Conservation (phyloP, 164 flowering plant genomes). For the Amborella trichopoda region DNA sequence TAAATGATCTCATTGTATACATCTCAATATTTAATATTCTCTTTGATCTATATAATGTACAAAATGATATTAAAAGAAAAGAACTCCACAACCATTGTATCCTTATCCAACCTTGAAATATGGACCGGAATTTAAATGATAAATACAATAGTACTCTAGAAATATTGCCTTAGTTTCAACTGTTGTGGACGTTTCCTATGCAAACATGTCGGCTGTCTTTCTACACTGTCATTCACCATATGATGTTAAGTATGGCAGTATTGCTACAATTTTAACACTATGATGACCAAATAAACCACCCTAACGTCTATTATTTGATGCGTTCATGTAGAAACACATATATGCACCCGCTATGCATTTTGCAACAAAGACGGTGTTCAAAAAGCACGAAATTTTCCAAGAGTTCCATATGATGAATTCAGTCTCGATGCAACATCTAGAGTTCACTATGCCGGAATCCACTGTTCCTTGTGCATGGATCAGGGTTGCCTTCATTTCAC, state of each 20-base stretch:
- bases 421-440: neutral
- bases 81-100: no score
- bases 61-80: no score
- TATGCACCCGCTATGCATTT: conserved; percentile 2
- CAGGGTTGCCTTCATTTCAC: neutral
- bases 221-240: neutral
- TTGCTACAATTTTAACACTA: neutral
- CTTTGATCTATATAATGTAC: no score
- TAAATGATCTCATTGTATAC: no score
- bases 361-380: neutral
- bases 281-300: neutral
- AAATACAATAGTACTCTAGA: no score
- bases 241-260: neutral
- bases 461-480: neutral
- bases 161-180: neutral
- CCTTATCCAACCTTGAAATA: no score
- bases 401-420: neutral
- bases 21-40: no score
- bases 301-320: neutral
- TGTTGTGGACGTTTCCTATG: neutral
- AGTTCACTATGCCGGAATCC: neutral
- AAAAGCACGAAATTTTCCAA: neutral
- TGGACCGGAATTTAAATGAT: no score
- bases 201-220: neutral
- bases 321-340: neutral